These are phyloP conservation scores for Wallacemonas rigidus DNA, from an alignment of 208 protist species.

Conservation along the genomic window DNA sequence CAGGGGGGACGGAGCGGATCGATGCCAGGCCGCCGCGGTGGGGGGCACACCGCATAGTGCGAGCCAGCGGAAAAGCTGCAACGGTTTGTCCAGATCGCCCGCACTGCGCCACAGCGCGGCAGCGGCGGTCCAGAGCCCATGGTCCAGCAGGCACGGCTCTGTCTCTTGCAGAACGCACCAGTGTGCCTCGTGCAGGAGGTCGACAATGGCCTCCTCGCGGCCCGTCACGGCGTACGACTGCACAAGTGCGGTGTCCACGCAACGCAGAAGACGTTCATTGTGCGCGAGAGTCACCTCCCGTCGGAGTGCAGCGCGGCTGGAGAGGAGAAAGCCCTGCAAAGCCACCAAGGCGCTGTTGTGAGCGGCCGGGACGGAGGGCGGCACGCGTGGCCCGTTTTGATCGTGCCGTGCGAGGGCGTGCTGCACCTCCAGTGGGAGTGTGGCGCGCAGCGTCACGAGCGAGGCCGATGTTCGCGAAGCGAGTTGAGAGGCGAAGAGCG, in stretches of 20 bases:
- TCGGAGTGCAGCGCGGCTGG: conserved; percentile 19
- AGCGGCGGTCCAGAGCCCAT: conserved; percentile 58
- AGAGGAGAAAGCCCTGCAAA: conserved; percentile 28
- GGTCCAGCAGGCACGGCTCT: conserved; percentile 35
- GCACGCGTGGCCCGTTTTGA: not conserved
- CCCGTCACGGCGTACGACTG: conserved; percentile 35
- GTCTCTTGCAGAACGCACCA: conserved; percentile 35
- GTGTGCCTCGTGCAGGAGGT: conserved; percentile 42
- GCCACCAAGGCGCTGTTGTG: conserved; percentile 19
- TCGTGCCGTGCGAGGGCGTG: not conserved
- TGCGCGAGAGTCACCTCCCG: not conserved
- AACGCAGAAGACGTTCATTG: conserved; percentile 20
- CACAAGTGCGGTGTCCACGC: conserved; percentile 54
- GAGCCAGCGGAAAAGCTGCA: conserved; percentile 24
- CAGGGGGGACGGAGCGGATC: not conserved
- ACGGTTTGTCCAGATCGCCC: conserved; percentile 24
- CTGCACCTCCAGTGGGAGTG: conserved; percentile 19
- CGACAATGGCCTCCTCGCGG: conserved; percentile 48
- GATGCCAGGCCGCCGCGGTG: not conserved
- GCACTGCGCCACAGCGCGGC: conserved; percentile 33
- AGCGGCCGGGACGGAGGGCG: not conserved
- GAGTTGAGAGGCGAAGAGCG: conserved; percentile 33
- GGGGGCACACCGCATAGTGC: not conserved
- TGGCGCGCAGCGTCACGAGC: conserved; percentile 26
- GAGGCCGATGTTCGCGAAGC: not conserved